Conservation (phyloP, 768 basidiomycete species). For the Mycena polygramma region DNA sequence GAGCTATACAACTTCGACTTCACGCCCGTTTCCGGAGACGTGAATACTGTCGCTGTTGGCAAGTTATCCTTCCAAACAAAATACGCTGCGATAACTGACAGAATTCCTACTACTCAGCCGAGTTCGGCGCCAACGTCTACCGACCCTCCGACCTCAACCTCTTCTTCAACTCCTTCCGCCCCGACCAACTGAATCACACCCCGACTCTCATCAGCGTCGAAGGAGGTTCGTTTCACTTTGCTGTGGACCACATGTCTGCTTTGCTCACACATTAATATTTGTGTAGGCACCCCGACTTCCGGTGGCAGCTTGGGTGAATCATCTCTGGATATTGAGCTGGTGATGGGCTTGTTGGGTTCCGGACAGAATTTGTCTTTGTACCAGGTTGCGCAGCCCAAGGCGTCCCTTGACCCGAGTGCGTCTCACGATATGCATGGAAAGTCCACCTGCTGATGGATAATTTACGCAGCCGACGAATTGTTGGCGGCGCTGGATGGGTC, state of each 20-base stretch:
- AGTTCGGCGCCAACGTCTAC: slow-evolving; percentile 27
- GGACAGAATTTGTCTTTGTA: slow-evolving; percentile 29
- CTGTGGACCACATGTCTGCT: background rate
- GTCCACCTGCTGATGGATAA: background rate
- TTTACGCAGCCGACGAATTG: slow-evolving; percentile 23
- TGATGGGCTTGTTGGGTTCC: slow-evolving; percentile 28
- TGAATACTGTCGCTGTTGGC: slow-evolving; percentile 24
- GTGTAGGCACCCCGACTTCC: slow-evolving; percentile 20
- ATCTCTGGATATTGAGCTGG: slow-evolving; percentile 28
- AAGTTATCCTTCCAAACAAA: background rate
- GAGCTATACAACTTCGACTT: slow-evolving; percentile 32
- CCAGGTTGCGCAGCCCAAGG: slow-evolving; percentile 19
- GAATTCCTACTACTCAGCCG: slow-evolving; percentile 9
- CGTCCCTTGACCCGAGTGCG: slow-evolving; percentile 26
- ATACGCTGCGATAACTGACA: background rate
- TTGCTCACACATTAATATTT: background rate
- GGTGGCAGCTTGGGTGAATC: slow-evolving; percentile 21
- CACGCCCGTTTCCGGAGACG: slow-evolving; percentile 25
- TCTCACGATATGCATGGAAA: slow-evolving; percentile 1
- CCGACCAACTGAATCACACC: slow-evolving; percentile 22
- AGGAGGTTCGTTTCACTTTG: slow-evolving; percentile 18
- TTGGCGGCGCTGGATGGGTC: slow-evolving; percentile 28
- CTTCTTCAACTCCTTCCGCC: slow-evolving; percentile 23
- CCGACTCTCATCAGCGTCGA: slow-evolving; percentile 30
- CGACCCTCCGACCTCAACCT: slow-evolving; percentile 26